phyloP scores from a whole-genome alignment of 129 eudicot genomes.

The Flaveria ramosissima region DNA sequence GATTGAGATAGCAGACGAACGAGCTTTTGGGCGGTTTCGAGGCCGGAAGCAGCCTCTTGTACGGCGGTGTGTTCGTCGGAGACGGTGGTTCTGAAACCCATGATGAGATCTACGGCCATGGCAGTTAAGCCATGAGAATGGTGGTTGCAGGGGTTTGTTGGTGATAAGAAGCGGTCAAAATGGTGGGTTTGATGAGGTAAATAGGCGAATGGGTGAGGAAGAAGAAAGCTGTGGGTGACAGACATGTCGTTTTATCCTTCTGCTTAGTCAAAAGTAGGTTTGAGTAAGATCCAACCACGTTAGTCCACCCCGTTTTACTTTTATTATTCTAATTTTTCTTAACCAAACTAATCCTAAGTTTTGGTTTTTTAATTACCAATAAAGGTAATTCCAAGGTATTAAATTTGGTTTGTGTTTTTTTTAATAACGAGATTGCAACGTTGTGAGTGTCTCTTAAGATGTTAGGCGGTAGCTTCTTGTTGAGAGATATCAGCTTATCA shows the following conservation, averaged over 20 bases:
- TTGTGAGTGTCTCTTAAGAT: no score
- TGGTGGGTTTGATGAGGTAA: slow-evolving; percentile 34
- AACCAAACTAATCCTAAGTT: no score
- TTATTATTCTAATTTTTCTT: not conserved
- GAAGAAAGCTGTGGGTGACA: slow-evolving; percentile 42
- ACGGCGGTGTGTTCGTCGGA: slow-evolving; percentile 53
- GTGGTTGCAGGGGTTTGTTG: not conserved
- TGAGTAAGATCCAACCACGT: slow-evolving; percentile 57
- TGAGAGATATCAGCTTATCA: no score
- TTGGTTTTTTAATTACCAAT: no score
- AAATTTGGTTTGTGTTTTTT: no score
- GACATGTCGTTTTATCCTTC: slow-evolving; percentile 52
- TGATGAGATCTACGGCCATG: slow-evolving; percentile 80
- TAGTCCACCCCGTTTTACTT: slow-evolving; percentile 22
- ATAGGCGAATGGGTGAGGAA: slow-evolving; percentile 23
- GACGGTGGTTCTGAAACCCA: slow-evolving; percentile 42
- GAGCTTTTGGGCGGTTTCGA: slow-evolving; percentile 70
- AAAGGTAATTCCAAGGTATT: no score
- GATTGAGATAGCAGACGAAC: slow-evolving; percentile 59
- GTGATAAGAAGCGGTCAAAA: slow-evolving; percentile 34
- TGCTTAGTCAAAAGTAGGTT: slow-evolving; percentile 71
- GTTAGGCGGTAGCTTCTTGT: no score
- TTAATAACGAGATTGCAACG: no score
- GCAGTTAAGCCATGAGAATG: slow-evolving; percentile 7
- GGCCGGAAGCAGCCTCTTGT: slow-evolving; percentile 80